Base-by-base conservation (phyloP, 1,284 basidiomycete species). In the Microbotryum intermedium region DNA sequence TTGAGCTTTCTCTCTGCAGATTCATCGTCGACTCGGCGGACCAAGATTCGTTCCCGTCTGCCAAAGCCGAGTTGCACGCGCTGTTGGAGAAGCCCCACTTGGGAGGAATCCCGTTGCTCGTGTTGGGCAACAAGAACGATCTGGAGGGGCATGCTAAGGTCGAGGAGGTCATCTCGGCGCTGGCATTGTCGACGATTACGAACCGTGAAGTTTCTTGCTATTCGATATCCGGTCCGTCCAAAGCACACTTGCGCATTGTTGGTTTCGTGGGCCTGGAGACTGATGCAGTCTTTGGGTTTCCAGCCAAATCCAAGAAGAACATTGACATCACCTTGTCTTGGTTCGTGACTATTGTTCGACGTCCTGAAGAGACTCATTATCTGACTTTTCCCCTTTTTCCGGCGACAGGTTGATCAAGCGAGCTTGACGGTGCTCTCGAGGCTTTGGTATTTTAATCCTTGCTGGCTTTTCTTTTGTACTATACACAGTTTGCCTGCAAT, bases 51-150 rank as follows among this genome's bases (percentile, higher is more conserved):
- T 85, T 94, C 72, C 86, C 89, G 57, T 85, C 88, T 7, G 89
- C 90, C 3, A 83, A 85, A 9, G 91, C 92, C 52, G 93, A 97
- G 74, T 79, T 97, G 6, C 90, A 94, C 71, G 85, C 55, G 0
- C 78, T 97, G 3, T 79, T 97, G 25, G 78, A 82, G 13, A 83
- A 91, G 48, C 81, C 85, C 0, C 82, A 82, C 26, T 80, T 97
- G 25, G 74, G 77, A 1, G 85, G 86, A 1, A 90, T 95, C 3
- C 93, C 93, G 1, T 74, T 97, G 44, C 82, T 97, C 18, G 91
- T 97, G 21, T 80, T 97, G 26, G 94, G 91, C 2, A 97, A 97
- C 76, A 98, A 98, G 79, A 95, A 91, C 71, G 94, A 97, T 72
- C 70, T 97, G 2, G 81, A 85, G 2, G 83, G 80, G 13, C 88